phyloP scores from a whole-genome alignment of 331 rosid genomes.

The Pyracantha coccinea region DNA sequence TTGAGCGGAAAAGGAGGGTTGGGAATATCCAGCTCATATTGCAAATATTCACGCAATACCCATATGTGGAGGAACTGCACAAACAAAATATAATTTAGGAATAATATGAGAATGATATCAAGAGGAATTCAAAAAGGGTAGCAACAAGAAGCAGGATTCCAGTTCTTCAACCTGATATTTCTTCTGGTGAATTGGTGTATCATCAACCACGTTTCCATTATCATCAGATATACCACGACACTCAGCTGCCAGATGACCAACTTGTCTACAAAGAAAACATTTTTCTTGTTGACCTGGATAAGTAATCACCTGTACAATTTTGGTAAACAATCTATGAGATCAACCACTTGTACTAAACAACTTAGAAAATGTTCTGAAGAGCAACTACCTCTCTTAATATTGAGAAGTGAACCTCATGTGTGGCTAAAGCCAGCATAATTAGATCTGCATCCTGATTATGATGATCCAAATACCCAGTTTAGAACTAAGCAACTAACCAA shows the following conservation, averaged over 20 bases:
- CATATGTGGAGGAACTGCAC: constrained; percentile 75
- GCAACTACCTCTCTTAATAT: constrained; percentile 90
- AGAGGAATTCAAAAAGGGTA: neutral
- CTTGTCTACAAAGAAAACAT: constrained; percentile 83
- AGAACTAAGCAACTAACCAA: neutral
- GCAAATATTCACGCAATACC: constrained; percentile 90
- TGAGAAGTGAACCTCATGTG: constrained; percentile 93
- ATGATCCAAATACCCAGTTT: neutral
- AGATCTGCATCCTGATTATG: constrained; percentile 87
- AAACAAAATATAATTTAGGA: constrained; percentile 17
- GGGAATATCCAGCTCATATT: constrained; percentile 66
- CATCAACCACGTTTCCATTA: constrained; percentile 56
- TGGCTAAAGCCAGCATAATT: constrained; percentile 88
- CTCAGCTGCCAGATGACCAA: constrained; percentile 92
- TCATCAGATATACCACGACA: constrained; percentile 66
- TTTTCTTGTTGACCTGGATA: constrained; percentile 91
- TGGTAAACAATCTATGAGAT: constrained; percentile 17
- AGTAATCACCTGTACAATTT: constrained; percentile 58
- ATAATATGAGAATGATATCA: constrained; percentile 1
- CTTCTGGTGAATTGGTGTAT: constrained; percentile 82
- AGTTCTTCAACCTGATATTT: constrained; percentile 79
- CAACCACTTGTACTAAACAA: constrained; percentile 23
- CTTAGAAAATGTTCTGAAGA: neutral
- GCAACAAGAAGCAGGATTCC: constrained; percentile 6
- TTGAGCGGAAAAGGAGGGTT: constrained; percentile 66